Evolutionary conservation across 192 early-diverging fungal species (phyloP).

Genomic region (Dispira simplex): DNA sequence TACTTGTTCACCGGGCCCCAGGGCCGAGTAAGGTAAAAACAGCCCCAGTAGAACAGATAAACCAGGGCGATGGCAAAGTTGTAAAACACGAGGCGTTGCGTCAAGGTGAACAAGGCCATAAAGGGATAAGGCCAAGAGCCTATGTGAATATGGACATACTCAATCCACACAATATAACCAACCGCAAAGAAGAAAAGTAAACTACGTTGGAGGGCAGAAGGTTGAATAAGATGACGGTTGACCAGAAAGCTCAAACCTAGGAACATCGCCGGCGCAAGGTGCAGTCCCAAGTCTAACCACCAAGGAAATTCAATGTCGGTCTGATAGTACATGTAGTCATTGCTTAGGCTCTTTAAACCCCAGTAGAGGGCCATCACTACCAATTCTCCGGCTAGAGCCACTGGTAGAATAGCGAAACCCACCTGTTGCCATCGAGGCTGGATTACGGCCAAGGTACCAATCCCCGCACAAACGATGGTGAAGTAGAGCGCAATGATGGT

Average conservation of each 20-base stretch:
- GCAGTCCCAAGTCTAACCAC: background rate
- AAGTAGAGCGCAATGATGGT: no score
- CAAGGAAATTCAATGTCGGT: background rate
- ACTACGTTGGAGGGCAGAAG: background rate
- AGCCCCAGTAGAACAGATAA: background rate
- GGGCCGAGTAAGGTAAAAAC: background rate
- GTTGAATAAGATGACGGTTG: background rate
- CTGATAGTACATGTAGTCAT: background rate
- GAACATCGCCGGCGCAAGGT: background rate
- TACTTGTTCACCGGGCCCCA: background rate
- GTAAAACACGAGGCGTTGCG: background rate
- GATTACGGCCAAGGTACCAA: no score
- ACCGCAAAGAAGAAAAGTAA: background rate
- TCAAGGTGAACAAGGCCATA: background rate
- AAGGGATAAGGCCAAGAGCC: slow-evolving; percentile 1
- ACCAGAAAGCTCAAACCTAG: background rate
- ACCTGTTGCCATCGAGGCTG: no score
- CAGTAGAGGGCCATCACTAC: background rate
- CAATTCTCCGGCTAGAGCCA: slow-evolving; percentile 1
- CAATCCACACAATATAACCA: background rate
- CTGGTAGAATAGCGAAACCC: background rate
- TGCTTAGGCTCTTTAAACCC: background rate
- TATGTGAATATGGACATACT: background rate
- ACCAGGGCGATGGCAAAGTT: background rate
- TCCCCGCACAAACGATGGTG: no score